These are phyloP conservation scores for Hyaloraphidium curvatum DNA, from an alignment of 192 early-diverging fungal genomes.

Conservation along the genomic window DNA sequence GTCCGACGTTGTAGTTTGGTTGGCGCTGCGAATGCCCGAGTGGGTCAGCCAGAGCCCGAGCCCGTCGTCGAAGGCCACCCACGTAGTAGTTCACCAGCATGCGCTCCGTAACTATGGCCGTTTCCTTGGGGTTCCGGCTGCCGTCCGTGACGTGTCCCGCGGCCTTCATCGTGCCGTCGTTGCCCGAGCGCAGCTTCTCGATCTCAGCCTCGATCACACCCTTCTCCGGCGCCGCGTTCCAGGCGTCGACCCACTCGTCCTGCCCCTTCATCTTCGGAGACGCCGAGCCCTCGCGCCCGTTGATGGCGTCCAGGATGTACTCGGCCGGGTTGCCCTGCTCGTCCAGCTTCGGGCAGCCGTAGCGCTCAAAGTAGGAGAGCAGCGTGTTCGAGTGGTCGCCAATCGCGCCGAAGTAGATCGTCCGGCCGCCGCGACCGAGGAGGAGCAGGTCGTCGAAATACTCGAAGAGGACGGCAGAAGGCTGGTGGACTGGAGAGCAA, in stretches of 20 bases:
- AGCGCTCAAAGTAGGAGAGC: constrained; percentile 50
- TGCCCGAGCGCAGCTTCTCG: not conserved
- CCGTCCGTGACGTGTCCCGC: constrained; percentile 14
- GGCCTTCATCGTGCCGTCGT: not conserved
- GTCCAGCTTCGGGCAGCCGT: constrained; percentile 45
- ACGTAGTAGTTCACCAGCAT: constrained; percentile 53
- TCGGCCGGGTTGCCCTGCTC: constrained; percentile 59
- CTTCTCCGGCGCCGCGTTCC: constrained; percentile 33
- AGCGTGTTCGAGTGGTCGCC: constrained; percentile 42
- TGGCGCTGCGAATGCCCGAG: too few species aligned
- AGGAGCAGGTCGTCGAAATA: constrained; percentile 69
- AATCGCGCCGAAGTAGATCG: constrained; percentile 65
- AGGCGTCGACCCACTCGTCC: constrained; percentile 52
- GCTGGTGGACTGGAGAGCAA: too few species aligned
- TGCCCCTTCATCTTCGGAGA: constrained; percentile 12
- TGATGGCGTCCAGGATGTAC: constrained; percentile 47
- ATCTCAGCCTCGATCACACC: constrained; percentile 7
- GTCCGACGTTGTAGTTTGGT: constrained; percentile 58
- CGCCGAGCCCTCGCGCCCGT: constrained; percentile 14
- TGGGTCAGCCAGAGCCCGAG: too few species aligned
- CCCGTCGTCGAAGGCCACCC: too few species aligned
- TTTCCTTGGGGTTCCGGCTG: constrained; percentile 20
- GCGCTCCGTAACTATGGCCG: constrained; percentile 35
- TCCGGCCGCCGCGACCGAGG: constrained; percentile 57
- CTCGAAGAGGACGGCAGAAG: constrained; percentile 60